phyloP scores from a whole-genome alignment of 768 basidiomycete species.

The Rhizopogon sp. region DNA sequence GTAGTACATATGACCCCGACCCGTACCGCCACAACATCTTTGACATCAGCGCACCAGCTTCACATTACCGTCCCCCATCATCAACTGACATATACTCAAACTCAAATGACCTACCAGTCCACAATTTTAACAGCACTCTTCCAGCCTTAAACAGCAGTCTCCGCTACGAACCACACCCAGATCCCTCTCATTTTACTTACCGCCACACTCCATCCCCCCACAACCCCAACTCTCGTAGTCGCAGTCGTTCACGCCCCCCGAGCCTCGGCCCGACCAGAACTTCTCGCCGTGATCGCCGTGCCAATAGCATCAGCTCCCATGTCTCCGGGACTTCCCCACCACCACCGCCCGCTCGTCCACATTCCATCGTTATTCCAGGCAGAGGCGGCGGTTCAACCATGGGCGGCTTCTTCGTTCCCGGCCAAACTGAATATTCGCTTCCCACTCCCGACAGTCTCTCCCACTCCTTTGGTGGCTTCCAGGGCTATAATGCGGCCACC shows the following conservation, averaged over 20 bases:
- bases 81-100: conserved; percentile 20
- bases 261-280: conserved; percentile 51
- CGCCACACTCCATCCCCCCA: conserved; percentile 24
- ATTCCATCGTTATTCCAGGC: conserved; percentile 68
- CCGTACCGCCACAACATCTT: conserved; percentile 55
- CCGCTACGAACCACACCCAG: conserved; percentile 44
- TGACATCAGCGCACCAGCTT: conserved; percentile 49
- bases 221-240: conserved; percentile 37
- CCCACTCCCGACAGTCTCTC: conserved; percentile 37
- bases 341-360: conserved; percentile 40
- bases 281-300: conserved; percentile 48
- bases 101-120: conserved; percentile 15
- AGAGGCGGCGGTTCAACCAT: conserved; percentile 23
- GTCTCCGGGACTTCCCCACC: conserved; percentile 47
- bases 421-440: conserved; percentile 35
- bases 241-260: conserved; percentile 34
- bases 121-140: conserved; percentile 46
- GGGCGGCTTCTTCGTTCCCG: conserved; percentile 27
- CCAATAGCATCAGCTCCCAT: conserved; percentile 56
- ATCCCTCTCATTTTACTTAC: conserved; percentile 20
- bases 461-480: conserved; percentile 24
- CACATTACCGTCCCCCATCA: conserved; percentile 16
- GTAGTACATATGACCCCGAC: conserved; percentile 40
- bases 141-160: conserved; percentile 49
- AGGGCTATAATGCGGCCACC: conserved; percentile 26